Evolutionary conservation across 179 eudicot genomes (phyloP), one percentile per base, ranked within the genome.

Genomic region (Patellifolia procumbens): DNA sequence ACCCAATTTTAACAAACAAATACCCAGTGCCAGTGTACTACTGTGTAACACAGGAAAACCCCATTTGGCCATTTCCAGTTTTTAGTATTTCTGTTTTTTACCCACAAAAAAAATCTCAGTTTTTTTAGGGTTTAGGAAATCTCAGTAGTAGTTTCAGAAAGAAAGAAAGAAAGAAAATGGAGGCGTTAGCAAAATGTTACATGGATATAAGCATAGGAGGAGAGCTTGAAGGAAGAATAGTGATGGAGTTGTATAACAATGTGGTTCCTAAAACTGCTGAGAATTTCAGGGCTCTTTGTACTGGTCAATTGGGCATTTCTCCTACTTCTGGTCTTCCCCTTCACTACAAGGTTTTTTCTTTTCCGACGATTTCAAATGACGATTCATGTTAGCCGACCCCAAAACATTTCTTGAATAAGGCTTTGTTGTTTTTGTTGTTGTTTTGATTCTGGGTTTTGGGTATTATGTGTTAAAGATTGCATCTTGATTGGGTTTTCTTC

Each of bases 211-310:
- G 90, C 79, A 87, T 94, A 22, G 95, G 93, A 32, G 97, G 92
- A 19, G 96, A 94, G 49, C 46, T 87, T 26, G 90, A 89, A 78
- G 97, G 98, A 45, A 83, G 98, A 52, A 83, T 94, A 2, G 89
- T 94, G 22, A 70, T 92, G 61, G 96, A 94, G 85, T 84, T 94
- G 43, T 94, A 76, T 66, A 78, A 80, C 11, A 87, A 92, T 73
- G 89, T 90, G n/a, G 96, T 92, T 28, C 98, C 98, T 15, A 92
- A 83, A 81, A 94, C 97, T 43, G 92, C 88, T 53, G 96, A 94
- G 77, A 94, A 94, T 85, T 94, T 94, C 75, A 92, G 98, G 85
- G 98, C 96, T 79, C 96, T 94, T 49, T 94, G 98, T 55, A 94
- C 98, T 31, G 97, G 97, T 34, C 91, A 92, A 79, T 84, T 65